phyloP scores from a whole-genome alignment of 805 yeast species.

The Teunomyces lycoperdinae region DNA sequence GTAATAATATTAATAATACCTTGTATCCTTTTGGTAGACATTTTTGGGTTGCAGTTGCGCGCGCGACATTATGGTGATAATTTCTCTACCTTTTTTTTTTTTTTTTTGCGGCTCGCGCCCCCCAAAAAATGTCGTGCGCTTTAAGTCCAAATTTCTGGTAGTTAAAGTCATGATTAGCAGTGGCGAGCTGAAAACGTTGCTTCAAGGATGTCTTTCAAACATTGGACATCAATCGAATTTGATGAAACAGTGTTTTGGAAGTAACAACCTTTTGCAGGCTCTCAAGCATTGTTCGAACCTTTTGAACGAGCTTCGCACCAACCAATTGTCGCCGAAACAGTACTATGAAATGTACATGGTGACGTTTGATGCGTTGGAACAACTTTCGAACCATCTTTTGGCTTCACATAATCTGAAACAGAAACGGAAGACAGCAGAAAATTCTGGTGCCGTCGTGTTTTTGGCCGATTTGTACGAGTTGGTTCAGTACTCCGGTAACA shows the following conservation, averaged over 20 bases:
- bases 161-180: not conserved
- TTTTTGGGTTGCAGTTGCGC: not conserved
- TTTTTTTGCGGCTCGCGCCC: too few species aligned
- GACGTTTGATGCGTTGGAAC: conserved; percentile 77
- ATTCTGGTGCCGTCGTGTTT: conserved; percentile 19
- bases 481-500: conserved; percentile 93
- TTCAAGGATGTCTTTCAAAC: conserved; percentile 27
- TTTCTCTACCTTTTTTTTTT: too few species aligned
- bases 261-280: conserved; percentile 74
- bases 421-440: conserved; percentile 11
- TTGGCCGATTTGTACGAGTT: conserved; percentile 88
- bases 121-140: too few species aligned
- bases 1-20: conserved; percentile 2
- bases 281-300: conserved; percentile 81
- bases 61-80: not conserved
- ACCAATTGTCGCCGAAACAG: conserved; percentile 77
- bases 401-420: conserved; percentile 69
- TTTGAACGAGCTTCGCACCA: conserved; percentile 77
- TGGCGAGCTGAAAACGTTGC: conserved; percentile 6
- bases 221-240: conserved; percentile 69
- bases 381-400: conserved; percentile 60
- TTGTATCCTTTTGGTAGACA: not conserved
- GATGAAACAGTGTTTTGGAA: conserved; percentile 75
- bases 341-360: conserved; percentile 89
- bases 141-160: too few species aligned